Evolutionary conservation across 495 filamentous ascomycete genomes (phyloP).

Genomic region (Penicillium manginii): DNA sequence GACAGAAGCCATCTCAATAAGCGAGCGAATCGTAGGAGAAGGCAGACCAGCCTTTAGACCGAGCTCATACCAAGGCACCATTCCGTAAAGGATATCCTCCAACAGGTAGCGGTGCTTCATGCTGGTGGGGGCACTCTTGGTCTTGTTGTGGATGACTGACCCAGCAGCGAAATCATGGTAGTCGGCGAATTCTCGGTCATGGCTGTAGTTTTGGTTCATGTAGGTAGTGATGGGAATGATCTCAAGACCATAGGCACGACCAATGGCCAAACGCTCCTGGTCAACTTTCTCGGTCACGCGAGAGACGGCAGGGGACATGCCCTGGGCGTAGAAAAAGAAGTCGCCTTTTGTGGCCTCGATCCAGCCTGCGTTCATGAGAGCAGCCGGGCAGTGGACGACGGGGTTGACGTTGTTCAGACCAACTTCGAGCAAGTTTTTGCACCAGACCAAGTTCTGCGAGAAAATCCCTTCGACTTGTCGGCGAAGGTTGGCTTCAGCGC

Average conservation of each 20-base stretch:
- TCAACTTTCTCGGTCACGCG: conserved; percentile 22
- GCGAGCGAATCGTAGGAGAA: conserved; percentile 20
- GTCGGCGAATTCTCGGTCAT: conserved; percentile 15
- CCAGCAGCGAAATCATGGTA: conserved; percentile 23
- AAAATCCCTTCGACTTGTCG: conserved; percentile 21
- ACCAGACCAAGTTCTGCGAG: conserved; percentile 20
- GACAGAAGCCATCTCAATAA: conserved; percentile 24
- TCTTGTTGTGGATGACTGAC: conserved; percentile 26
- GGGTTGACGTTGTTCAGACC: conserved; percentile 27
- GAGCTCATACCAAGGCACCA: conserved; percentile 27
- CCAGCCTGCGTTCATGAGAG: conserved; percentile 26
- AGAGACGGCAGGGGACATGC: conserved; percentile 24
- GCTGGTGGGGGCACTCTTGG: conserved; percentile 19
- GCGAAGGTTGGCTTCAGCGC: conserved; percentile 14
- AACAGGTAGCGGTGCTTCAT: conserved; percentile 23
- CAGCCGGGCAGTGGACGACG: conserved; percentile 23
- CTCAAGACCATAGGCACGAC: conserved; percentile 18
- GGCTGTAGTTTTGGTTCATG: conserved; percentile 27
- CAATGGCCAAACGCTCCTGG: conserved; percentile 21
- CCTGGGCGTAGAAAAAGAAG: conserved; percentile 26
- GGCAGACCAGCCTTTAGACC: conserved; percentile 19
- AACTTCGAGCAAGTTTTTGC: conserved; percentile 20
- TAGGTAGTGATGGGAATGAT: conserved; percentile 19
- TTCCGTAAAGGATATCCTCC: conserved; percentile 20
- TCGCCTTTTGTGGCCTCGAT: conserved; percentile 27